Evolutionary conservation across 768 basidiomycete genomes (phyloP).

Genomic region (Suillus sp.): DNA sequence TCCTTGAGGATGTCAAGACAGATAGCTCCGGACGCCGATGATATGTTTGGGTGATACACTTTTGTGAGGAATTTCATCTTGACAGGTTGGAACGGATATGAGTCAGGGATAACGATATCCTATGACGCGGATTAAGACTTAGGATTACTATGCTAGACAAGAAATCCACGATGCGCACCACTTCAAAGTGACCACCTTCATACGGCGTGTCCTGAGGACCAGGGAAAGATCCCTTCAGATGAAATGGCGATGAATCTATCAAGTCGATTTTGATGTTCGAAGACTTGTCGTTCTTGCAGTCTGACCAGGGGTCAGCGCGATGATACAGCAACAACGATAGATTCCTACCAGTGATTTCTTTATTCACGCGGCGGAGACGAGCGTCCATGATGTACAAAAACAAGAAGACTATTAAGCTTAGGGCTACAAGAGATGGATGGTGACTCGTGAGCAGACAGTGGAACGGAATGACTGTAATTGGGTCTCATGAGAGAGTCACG

Average conservation of each 20-base stretch:
- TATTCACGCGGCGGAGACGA: slow-evolving; percentile 85
- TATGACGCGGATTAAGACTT: slow-evolving; percentile 29
- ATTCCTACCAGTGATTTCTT: slow-evolving; percentile 81
- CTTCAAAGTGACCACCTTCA: slow-evolving; percentile 87
- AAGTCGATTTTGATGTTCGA: slow-evolving; percentile 86
- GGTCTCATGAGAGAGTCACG: slow-evolving; percentile 17
- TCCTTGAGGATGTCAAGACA: slow-evolving; percentile 87
- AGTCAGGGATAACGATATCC: slow-evolving; percentile 93
- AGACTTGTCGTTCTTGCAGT: slow-evolving; percentile 94
- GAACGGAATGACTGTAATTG: not conserved
- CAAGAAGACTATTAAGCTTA: slow-evolving; percentile 1
- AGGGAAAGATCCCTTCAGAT: slow-evolving; percentile 87
- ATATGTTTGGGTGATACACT: slow-evolving; percentile 95
- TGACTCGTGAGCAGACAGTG: not conserved
- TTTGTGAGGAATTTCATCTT: slow-evolving; percentile 99
- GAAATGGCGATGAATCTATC: slow-evolving; percentile 87
- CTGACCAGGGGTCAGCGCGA: slow-evolving; percentile 40
- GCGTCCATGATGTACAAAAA: slow-evolving; percentile 67
- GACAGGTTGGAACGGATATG: slow-evolving; percentile 90
- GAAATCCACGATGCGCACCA: slow-evolving; percentile 55
- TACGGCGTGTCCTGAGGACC: slow-evolving; percentile 95
- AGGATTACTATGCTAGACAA: slow-evolving; percentile 6
- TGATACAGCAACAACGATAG: not conserved
- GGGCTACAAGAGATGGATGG: not conserved
- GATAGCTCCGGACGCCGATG: slow-evolving; percentile 92